Conservation (phyloP, 495 filamentous ascomycete genomes). For the Neurospora tetraspora region DNA sequence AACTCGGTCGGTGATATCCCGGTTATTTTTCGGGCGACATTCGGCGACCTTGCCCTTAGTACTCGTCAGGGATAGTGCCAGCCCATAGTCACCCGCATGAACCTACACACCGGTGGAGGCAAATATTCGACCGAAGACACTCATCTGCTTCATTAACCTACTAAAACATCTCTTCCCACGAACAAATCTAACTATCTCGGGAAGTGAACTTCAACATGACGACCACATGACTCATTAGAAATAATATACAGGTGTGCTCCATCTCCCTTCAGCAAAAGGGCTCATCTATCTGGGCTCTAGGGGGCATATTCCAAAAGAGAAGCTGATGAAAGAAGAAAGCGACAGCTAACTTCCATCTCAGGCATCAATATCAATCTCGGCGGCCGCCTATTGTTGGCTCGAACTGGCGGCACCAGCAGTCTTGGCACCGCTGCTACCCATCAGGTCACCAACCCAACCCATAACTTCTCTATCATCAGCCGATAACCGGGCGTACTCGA, state of each 20-base stretch:
- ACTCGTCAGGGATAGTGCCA: too few species aligned
- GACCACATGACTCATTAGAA: background rate
- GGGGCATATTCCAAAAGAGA: background rate
- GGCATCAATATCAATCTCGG: background rate
- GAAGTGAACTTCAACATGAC: background rate
- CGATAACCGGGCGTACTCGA: slow-evolving; percentile 60
- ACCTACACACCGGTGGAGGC: background rate
- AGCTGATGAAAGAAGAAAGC: background rate
- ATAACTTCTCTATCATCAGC: slow-evolving; percentile 57
- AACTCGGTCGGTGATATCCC: background rate
- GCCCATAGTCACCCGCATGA: too few species aligned
- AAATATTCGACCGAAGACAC: background rate
- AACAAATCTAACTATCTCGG: background rate
- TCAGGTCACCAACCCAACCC: slow-evolving; percentile 50
- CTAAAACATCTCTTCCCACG: background rate
- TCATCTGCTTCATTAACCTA: background rate
- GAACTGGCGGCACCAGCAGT: background rate
- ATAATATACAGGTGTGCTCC: background rate
- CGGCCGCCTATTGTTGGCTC: background rate
- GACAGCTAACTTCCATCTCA: background rate
- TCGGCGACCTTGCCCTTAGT: background rate
- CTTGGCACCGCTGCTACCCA: background rate
- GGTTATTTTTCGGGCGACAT: background rate
- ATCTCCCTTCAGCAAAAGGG: background rate
- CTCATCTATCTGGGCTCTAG: background rate